phyloP scores from a whole-genome alignment of 106 monocot species.

The Allium sativum region DNA sequence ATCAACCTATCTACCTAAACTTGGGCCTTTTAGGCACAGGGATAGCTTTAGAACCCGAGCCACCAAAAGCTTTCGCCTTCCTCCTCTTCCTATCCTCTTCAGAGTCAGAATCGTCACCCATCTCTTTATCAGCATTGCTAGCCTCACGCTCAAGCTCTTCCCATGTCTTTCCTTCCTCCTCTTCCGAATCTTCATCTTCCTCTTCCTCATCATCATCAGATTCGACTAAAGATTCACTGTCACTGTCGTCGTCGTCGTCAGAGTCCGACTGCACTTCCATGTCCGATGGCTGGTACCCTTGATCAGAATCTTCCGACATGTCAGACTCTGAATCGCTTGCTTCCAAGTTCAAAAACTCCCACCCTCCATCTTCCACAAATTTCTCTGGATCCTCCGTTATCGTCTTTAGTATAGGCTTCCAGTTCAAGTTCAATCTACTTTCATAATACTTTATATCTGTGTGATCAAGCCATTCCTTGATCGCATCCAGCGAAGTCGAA shows the following conservation, averaged over 20 bases:
- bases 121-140: conserved; percentile 76
- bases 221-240: conserved; percentile 68
- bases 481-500: conserved; percentile 68
- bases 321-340: conserved; percentile 81
- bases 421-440: conserved; percentile 84
- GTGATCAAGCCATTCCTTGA: conserved; percentile 96
- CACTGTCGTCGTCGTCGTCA: conserved; percentile 38
- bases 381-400: conserved; percentile 92
- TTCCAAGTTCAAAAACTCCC: conserved; percentile 96
- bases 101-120: conserved; percentile 59
- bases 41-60: conserved; percentile 36
- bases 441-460: conserved; percentile 95
- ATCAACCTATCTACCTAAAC: conserved; percentile 21
- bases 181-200: conserved; percentile 67
- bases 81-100: conserved; percentile 68
- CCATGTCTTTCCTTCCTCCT: conserved; percentile 98
- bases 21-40: conserved; percentile 35
- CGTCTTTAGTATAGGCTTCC: conserved; percentile 88
- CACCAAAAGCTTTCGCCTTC: conserved; percentile 50
- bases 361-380: conserved; percentile 94
- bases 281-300: conserved; percentile 77
- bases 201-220: conserved; percentile 61
- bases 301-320: conserved; percentile 63
- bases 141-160: conserved; percentile 93
- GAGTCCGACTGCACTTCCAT: conserved; percentile 48